Conservation (phyloP, 805 yeast genomes). For the Starmerella apis region DNA sequence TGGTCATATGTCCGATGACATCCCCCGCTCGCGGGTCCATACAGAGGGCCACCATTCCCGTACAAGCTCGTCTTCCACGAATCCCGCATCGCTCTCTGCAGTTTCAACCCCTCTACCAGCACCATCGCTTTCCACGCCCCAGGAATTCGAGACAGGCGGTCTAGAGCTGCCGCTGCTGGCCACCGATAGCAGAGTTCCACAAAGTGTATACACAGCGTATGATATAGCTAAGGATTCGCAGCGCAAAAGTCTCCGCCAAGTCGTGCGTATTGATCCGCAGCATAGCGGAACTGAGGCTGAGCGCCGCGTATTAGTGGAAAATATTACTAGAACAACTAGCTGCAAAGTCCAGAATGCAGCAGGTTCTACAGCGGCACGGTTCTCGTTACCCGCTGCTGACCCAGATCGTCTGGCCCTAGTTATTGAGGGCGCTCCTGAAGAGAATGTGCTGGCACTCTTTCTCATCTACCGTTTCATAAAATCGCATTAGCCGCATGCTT, state of each 20-base stretch:
- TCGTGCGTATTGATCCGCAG: slow-evolving; percentile 17
- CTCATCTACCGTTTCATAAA: slow-evolving; percentile 18
- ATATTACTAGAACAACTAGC: slow-evolving; percentile 20
- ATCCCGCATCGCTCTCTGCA: background rate
- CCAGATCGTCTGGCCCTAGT: slow-evolving; percentile 50
- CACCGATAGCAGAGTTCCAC: slow-evolving; percentile 6
- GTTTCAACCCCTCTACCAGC: background rate
- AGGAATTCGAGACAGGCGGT: background rate
- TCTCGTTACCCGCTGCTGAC: background rate
- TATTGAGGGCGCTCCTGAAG: slow-evolving; percentile 54
- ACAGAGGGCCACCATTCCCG: background rate
- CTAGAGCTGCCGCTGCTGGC: slow-evolving; percentile 8
- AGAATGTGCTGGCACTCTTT: slow-evolving; percentile 35
- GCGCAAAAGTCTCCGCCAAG: slow-evolving; percentile 19
- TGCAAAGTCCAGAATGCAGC: slow-evolving; percentile 12
- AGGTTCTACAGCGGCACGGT: background rate
- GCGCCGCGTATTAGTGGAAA: slow-evolving; percentile 14
- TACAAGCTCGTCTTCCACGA: background rate
- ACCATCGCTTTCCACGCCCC: background rate
- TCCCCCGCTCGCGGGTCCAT: slow-evolving; percentile 4
- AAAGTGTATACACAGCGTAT: slow-evolving; percentile 21
- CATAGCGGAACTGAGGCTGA: slow-evolving; percentile 1
- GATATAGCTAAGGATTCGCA: slow-evolving; percentile 24
- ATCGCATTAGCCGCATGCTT: slow-evolving; percentile 1
- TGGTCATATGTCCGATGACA: slow-evolving; percentile 7